Evolutionary conservation across 208 protist genomes (phyloP), one percentile per base, ranked within the genome.

Genomic region (Angomonas ambiguus): DNA sequence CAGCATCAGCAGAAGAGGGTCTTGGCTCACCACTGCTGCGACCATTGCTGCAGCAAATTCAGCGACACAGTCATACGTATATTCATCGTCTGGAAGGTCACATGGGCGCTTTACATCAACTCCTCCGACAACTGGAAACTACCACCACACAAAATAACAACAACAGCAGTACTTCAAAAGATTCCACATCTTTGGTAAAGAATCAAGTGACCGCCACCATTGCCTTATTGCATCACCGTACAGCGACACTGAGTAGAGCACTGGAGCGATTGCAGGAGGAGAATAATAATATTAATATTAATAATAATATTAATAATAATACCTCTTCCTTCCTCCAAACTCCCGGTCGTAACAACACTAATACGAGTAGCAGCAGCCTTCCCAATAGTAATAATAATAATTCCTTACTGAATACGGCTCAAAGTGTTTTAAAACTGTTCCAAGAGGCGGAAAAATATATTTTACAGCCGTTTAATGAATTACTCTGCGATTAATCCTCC

Each of bases 381-480:
- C n/a, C n/a, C n/a, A n/a, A n/a, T n/a, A n/a, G n/a, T n/a, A n/a
- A 51, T 20, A 55, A 74, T n/a, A n/a, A n/a, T n/a, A n/a, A n/a
- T n/a, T n/a, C n/a, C n/a, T n/a, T 45, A 16, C 11, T 8, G 16
- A 8, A 45, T n/a, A 45, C 38, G 11, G 38, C 38, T 8, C 38
- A 45, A 51, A 81, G 82, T 24, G 51, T 75, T 22, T 49, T 79
- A 25, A 59, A 71, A 13, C 34, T 78, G 22, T 81, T 91, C 57
- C 55, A 60, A 0, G 78, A 91, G 41, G 72, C 73, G 58, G 80
- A 91, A 67, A 59, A 62, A 2, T 78, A 72, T 11, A 74, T 67
- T 13, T 59, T 91, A 62, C 67, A 73, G 11, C 80, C 74, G 4
- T 87, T 83, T 60, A 82, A 85, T 67, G 84, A 91, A 60, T 68